Evolutionary conservation across 1,284 basidiomycete species (phyloP).

Genomic region (Polyporus tsugae): DNA sequence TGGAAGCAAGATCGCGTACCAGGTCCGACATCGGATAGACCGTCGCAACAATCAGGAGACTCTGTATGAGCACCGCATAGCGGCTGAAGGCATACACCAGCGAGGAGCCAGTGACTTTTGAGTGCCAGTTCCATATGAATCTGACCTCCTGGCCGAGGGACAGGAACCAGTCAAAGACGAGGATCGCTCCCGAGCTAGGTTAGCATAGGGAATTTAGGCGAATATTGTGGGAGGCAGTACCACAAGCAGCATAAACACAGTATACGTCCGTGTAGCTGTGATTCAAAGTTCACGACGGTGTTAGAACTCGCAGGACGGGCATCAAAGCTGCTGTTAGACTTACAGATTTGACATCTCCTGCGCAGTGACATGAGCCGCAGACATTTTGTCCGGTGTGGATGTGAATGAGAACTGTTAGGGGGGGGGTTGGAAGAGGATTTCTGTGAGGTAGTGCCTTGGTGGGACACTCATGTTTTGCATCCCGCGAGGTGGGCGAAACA

Average conservation of each 20-base stretch:
- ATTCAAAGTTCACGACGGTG: not conserved
- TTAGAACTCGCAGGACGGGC: not conserved
- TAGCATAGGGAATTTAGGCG: not conserved
- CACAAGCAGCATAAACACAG: not conserved
- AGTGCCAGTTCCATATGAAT: not conserved
- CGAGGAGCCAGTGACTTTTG: not conserved
- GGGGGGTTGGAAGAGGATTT: no score
- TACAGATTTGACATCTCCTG: not conserved
- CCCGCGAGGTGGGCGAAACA: no score
- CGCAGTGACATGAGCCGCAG: not conserved
- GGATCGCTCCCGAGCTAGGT: not conserved
- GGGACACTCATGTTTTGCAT: no score
- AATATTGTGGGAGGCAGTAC: not conserved
- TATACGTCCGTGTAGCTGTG: not conserved
- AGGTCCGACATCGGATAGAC: not conserved
- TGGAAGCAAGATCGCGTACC: not conserved
- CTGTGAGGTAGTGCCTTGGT: no score
- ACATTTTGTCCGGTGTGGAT: not conserved
- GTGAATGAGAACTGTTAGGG: no score
- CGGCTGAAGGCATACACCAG: not conserved
- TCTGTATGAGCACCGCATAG: not conserved
- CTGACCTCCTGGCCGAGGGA: not conserved
- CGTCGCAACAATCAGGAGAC: not conserved
- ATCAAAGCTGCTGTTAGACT: not conserved
- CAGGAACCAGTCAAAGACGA: not conserved